Conservation (phyloP, 176 grass and related monocot species). For the Triticum timopheevii region DNA sequence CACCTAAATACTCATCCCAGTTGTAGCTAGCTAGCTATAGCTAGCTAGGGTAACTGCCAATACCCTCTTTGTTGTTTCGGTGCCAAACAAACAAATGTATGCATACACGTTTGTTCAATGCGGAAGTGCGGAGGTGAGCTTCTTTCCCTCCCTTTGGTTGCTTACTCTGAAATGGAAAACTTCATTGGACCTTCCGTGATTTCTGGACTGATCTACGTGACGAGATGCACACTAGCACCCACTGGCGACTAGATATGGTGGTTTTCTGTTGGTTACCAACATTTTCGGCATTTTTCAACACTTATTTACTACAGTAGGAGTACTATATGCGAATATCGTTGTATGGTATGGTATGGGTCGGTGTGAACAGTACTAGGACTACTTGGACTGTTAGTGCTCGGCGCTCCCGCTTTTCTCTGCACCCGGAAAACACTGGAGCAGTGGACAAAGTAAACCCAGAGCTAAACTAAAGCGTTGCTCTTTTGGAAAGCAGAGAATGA, state of each 20-base stretch:
- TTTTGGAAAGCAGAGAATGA: too few species aligned
- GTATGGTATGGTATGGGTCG: not conserved
- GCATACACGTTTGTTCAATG: not conserved
- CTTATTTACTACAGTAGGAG: not conserved
- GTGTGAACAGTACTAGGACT: not conserved
- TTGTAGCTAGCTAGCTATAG: not conserved
- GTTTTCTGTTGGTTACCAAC: not conserved
- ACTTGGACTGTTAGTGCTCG: not conserved
- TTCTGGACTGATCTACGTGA: not conserved
- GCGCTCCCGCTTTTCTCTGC: too few species aligned
- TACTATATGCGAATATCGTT: not conserved
- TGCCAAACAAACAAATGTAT: not conserved
- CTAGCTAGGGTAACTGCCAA: slow-evolving; percentile 11
- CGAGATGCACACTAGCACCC: too few species aligned
- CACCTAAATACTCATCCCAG: not conserved
- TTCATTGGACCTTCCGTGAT: not conserved
- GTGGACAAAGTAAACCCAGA: too few species aligned
- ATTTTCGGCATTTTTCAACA: not conserved
- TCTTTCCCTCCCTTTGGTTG: not conserved
- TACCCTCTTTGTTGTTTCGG: not conserved
- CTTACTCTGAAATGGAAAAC: not conserved
- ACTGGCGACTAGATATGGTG: too few species aligned
- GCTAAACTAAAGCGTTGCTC: too few species aligned
- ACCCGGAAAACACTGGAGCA: too few species aligned
- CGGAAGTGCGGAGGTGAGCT: not conserved